Base-by-base conservation (phyloP, 2,329 filamentous ascomycete species). In the Ceratocystis colombiana region DNA sequence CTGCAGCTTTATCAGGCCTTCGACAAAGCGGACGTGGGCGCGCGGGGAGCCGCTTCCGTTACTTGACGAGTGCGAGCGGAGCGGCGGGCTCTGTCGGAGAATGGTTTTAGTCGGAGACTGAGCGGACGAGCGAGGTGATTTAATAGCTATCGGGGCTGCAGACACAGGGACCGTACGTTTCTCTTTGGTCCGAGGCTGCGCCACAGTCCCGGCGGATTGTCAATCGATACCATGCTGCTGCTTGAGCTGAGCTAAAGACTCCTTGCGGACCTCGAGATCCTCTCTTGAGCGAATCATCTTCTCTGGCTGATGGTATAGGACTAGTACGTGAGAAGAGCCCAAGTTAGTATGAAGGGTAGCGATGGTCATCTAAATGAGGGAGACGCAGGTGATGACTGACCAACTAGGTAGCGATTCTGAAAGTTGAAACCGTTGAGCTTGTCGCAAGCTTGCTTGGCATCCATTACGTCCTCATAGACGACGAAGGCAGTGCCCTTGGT, bases 341-440 rank as follows among this genome's bases (percentile, higher is more conserved):
- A 30, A 20, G 25, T 65, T 62, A 59, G 44, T 33, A 61, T 33
- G 12, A n/a, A 12, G 37, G 33, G 44, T 25, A 17, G 17, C 3
- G 7, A 22, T 50, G 8, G n/a, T 37, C 10, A 17, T 55, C 22
- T 12, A 44, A 12, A 5, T 6, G 22, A 5, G 5, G n/a, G 41
- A 62, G 37, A 41, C 37, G 3, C 37, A 41, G 10, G 37, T 3
- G 10, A 41, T 41, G 37, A 85, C 90, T 69, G 84, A 95, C 90
- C 91, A 74, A 99, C 94, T 73, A 99, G 89, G 79, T 99, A 99
- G 76, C 94, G 89, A 80, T 93, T 96, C 82, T 99, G 94, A 78
- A 99, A 99, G 82, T 99, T 99, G 86, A 96, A 99, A 76, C 94
- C 94, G 82, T 99, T 99, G 77, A 99, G 83, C 82, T 97, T 96